Conservation (phyloP, 805 yeast species). For the Candida palmyrensis region DNA sequence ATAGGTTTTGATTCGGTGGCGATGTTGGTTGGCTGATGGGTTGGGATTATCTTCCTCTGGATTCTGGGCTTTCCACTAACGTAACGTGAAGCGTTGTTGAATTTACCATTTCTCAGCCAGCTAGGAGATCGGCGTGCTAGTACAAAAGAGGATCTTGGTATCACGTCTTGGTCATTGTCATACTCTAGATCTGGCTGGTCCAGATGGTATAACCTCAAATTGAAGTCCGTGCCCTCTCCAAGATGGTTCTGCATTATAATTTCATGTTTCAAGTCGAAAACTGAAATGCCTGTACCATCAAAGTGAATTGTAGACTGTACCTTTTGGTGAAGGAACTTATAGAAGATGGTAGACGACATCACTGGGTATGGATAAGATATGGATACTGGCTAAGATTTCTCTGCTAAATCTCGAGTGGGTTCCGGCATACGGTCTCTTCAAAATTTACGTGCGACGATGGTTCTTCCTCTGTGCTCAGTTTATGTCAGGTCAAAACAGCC, state of each 20-base stretch:
- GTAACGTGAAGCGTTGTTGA: constrained; percentile 60
- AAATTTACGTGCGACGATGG: neutral
- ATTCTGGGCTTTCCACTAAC: constrained; percentile 65
- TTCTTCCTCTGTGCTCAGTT: neutral
- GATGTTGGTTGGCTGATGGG: constrained; percentile 18
- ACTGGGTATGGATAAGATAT: too few relatives aligned
- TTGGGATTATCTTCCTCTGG: constrained; percentile 36
- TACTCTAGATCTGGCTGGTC: constrained; percentile 62
- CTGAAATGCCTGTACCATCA: constrained; percentile 96
- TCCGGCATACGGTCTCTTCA: too few relatives aligned
- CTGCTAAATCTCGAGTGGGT: neutral
- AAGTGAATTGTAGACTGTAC: constrained; percentile 73
- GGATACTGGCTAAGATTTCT: neutral
- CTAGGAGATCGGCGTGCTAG: constrained; percentile 79
- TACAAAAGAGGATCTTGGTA: constrained; percentile 84
- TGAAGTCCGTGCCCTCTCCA: constrained; percentile 82
- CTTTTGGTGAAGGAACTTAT: constrained; percentile 79
- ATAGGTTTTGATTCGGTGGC: constrained; percentile 16
- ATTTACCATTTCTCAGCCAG: constrained; percentile 32
- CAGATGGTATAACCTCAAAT: constrained; percentile 59
- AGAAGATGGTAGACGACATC: constrained; percentile 88
- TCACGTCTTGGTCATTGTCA: constrained; percentile 83
- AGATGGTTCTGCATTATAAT: constrained; percentile 76
- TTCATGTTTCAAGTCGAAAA: constrained; percentile 90
- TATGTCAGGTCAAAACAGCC: neutral